Evolutionary conservation across 352 stramenopile species (phyloP).

Genomic region (Aphanomyces stellatus): DNA sequence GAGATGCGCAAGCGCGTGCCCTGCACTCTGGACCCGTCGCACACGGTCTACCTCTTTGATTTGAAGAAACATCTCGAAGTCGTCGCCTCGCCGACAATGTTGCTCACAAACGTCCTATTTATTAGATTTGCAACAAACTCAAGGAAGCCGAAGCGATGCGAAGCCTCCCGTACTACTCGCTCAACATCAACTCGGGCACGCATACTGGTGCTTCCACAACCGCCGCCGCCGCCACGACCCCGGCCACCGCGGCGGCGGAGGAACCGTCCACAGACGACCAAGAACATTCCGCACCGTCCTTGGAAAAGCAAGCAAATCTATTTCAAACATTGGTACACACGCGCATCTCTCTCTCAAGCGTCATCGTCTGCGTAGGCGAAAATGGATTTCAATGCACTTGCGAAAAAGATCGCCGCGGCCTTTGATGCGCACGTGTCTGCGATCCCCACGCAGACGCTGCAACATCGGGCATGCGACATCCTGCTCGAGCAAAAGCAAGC

Average conservation of each 20-base stretch:
- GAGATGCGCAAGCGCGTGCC: slow-evolving; percentile 48
- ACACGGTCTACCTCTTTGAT: slow-evolving; percentile 74
- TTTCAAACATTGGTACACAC: slow-evolving; percentile 51
- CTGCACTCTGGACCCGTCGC: slow-evolving; percentile 55
- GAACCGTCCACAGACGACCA: slow-evolving; percentile 26
- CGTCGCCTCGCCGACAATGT: background rate
- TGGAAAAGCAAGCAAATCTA: slow-evolving; percentile 45
- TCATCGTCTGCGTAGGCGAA: slow-evolving; percentile 20
- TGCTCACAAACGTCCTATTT: background rate
- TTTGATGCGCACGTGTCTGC: slow-evolving; percentile 48
- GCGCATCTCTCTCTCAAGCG: background rate
- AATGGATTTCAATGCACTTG: slow-evolving; percentile 38
- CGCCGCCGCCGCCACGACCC: background rate
- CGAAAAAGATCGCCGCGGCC: slow-evolving; percentile 39
- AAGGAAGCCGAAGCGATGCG: slow-evolving; percentile 53
- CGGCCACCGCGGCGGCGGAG: slow-evolving; percentile 1
- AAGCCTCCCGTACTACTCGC: slow-evolving; percentile 54
- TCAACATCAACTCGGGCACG: slow-evolving; percentile 72
- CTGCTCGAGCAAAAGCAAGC: slow-evolving; percentile 54
- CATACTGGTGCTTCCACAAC: slow-evolving; percentile 21
- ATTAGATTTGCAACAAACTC: slow-evolving; percentile 57
- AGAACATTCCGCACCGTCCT: slow-evolving; percentile 32
- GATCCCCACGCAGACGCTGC: slow-evolving; percentile 54
- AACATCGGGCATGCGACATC: slow-evolving; percentile 51
- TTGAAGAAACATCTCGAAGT: slow-evolving; percentile 60